These are phyloP conservation scores for Tritrichomonas musculus DNA, from an alignment of 208 protist genomes.

Conservation along the genomic window DNA sequence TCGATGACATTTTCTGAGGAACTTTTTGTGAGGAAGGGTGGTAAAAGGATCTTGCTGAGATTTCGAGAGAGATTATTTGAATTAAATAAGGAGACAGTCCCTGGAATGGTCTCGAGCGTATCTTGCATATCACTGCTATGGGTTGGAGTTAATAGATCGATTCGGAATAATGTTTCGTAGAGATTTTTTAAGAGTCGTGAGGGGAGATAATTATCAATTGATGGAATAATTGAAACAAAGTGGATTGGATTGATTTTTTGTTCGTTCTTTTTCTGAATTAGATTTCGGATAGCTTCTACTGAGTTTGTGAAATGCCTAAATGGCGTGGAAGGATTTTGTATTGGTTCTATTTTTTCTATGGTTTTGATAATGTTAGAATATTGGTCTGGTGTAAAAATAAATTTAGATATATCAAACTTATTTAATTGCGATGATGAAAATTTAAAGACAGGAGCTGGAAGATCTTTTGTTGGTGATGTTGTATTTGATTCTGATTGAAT, in stretches of 20 bases:
- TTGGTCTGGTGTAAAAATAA: not conserved
- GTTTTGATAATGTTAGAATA: no score
- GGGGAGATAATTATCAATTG: not conserved
- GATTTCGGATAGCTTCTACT: no score
- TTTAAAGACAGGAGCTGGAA: not conserved
- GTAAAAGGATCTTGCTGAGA: no score
- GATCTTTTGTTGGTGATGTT: not conserved
- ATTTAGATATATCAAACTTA: not conserved
- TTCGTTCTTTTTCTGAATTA: not conserved
- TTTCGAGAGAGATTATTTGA: not conserved
- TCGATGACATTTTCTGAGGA: no score
- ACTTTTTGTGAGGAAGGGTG: no score
- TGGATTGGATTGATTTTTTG: conserved; percentile 28
- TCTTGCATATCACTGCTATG: not conserved
- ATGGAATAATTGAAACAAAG: not conserved
- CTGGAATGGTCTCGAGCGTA: not conserved
- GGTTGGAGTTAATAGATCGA: not conserved
- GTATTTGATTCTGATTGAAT: not conserved
- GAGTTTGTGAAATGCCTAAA: no score
- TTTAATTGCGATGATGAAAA: not conserved
- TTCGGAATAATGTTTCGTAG: not conserved
- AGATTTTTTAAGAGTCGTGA: not conserved
- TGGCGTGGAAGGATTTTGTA: no score
- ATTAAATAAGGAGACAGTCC: not conserved
- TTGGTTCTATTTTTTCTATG: no score